Evolutionary conservation across 768 basidiomycete species (phyloP).

Genomic region (Chlorophyllum brunneum): DNA sequence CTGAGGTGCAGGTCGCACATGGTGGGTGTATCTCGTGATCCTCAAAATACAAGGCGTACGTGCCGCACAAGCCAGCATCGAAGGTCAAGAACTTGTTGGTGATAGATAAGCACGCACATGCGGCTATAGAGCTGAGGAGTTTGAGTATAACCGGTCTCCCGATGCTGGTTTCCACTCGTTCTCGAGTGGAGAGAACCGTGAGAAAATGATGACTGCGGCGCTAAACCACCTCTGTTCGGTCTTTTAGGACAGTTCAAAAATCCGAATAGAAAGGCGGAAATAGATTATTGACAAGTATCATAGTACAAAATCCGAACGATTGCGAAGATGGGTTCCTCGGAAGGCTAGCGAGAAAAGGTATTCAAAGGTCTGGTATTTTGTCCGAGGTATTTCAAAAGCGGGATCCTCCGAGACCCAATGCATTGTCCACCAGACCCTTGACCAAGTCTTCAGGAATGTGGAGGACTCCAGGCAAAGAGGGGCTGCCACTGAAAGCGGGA

Average conservation of each 20-base stretch:
- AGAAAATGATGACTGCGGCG: too few relatives aligned
- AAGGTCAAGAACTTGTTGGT: not conserved
- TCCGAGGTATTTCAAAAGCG: too few relatives aligned
- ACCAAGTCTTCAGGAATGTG: not conserved
- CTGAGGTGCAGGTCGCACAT: not conserved
- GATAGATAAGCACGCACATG: not conserved
- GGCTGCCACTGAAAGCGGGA: not conserved
- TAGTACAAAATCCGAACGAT: too few relatives aligned
- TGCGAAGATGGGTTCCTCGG: too few relatives aligned
- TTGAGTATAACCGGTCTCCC: not conserved
- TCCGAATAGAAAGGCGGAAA: too few relatives aligned
- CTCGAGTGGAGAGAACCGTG: not conserved
- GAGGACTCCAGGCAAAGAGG: not conserved
- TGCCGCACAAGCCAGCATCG: not conserved
- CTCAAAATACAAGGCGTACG: not conserved
- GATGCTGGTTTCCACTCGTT: not conserved
- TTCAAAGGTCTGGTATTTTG: too few relatives aligned
- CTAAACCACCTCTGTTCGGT: too few relatives aligned
- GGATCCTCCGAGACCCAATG: too few relatives aligned
- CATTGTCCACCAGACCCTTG: too few relatives aligned
- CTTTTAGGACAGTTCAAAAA: too few relatives aligned
- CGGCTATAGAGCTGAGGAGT: conserved; percentile 4
- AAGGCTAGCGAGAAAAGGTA: too few relatives aligned
- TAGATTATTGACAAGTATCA: too few relatives aligned
- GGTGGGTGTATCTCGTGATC: conserved; percentile 2